Percentiles rank a stretch among this genome's conserved stretches.
Conservation (phyloP, 495 filamentous ascomycete genomes). For the Cladorrhinum samala region DNA sequence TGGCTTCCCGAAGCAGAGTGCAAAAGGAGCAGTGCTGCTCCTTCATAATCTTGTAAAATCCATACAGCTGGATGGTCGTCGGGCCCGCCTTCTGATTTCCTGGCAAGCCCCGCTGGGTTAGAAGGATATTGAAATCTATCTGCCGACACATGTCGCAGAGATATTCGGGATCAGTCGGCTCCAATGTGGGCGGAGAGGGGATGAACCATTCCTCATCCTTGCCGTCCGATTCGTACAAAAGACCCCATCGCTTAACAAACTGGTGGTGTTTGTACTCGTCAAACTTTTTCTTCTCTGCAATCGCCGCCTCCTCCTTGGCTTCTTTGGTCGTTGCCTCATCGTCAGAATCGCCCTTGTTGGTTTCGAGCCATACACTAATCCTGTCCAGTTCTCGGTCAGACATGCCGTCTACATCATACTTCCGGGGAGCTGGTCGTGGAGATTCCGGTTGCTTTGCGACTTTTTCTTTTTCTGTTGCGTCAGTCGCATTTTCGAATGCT, state of each 20-base stretch:
- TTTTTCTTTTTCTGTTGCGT: too few relatives aligned
- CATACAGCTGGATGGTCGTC: conserved; percentile 3
- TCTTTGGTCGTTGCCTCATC: too few relatives aligned
- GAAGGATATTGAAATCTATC: conserved; percentile 9
- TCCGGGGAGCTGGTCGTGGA: too few relatives aligned
- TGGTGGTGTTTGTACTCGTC: conserved; percentile 7
- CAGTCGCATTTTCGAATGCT: too few relatives aligned
- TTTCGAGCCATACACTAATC: too few relatives aligned
- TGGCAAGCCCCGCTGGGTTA: conserved; percentile 7
- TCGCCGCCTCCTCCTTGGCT: too few relatives aligned
- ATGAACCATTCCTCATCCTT: conserved; percentile 18
- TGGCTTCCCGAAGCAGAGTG: conserved; percentile 5
- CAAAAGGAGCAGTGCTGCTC: conserved; percentile 9
- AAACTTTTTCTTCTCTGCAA: not conserved
- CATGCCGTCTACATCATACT: too few relatives aligned
- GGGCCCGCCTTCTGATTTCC: conserved; percentile 7
- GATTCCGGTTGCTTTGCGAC: too few relatives aligned
- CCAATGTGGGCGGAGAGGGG: not conserved
- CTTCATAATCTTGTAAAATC: conserved; percentile 2
- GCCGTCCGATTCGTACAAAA: not conserved
- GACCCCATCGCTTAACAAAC: not conserved
- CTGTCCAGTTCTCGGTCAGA: too few relatives aligned
- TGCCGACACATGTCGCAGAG: conserved; percentile 17
- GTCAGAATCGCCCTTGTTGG: too few relatives aligned
- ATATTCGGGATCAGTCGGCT: conserved; percentile 9